Evolutionary conservation across 2,329 filamentous ascomycete species (phyloP), one percentile per base, ranked within the genome.

Genomic region (Penicillium freii): DNA sequence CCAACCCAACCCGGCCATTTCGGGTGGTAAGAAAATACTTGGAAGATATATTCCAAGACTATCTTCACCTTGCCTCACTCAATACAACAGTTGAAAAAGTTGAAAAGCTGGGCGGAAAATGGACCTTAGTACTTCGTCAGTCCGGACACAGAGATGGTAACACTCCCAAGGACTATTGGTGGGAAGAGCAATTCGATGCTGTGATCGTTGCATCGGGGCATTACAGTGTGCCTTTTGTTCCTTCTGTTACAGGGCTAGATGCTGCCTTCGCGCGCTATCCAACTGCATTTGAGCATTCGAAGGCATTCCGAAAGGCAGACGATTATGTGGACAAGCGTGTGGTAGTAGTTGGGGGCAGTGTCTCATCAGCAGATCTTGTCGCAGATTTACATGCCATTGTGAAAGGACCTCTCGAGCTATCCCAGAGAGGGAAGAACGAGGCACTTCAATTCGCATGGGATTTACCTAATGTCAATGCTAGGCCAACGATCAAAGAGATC

Each of bases 151-250:
- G 54, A 2, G 51, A 51, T 17, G 47, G 57, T 8, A 54, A 40
- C n/a, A 54, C 40, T n/a, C 48, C 29, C 1, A 60, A 52, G 10
- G 68, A 74, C 48, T 66, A 70, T 61, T 76, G 74, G 74, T 75
- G 73, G 76, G 59, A 68, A 23, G 72, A 79, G 59, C 61, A 57
- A 0, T 78, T 78, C 23, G 76, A 80, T 60, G 77, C 76, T 0
- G 53, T 79, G 0, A 65, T 79, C 15, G 73, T 78, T 34, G 77
- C 77, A 0, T 73, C 67, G 0, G 77, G 77, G 0, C 76, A 79
- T 57, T 79, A 77, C 56, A 71, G 70, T 39, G 65, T 79, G 2
- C 77, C 77, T 0, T 71, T 67, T 45, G 64, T 79, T 5, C 77
- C 77, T 0, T 58, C 69, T 0, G 72, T 79, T 8, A 56, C 66